Conservation (phyloP, 306 rosid species). For the Prosopis cineraria region DNA sequence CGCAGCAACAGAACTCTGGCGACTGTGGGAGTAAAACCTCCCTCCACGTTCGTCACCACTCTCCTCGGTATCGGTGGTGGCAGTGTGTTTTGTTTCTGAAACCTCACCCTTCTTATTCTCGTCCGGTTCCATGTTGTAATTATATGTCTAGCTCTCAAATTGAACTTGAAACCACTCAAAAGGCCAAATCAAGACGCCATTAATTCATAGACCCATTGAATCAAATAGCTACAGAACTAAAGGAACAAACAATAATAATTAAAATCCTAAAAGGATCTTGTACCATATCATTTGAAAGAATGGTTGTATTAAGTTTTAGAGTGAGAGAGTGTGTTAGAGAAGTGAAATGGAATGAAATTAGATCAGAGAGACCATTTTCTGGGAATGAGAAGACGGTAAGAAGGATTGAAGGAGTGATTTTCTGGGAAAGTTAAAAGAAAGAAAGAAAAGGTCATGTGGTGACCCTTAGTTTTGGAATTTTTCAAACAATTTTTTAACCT, state of each 20-base stretch:
- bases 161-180: slow-evolving; percentile 51
- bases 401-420: not conserved
- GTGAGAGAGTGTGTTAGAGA: slow-evolving; percentile 28
- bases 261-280: not conserved
- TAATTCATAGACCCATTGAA: slow-evolving; percentile 49
- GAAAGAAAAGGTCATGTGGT: slow-evolving; percentile 77
- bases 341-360: not conserved
- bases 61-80: not conserved
- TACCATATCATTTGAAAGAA: not conserved
- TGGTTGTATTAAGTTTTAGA: not conserved
- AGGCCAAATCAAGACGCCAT: slow-evolving; percentile 51
- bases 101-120: slow-evolving; percentile 24
- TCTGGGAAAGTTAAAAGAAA: slow-evolving; percentile 35
- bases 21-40: slow-evolving; percentile 38
- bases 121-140: slow-evolving; percentile 55
- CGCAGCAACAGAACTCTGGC: slow-evolving; percentile 67
- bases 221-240: no score
- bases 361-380: slow-evolving; percentile 32
- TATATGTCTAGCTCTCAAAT: slow-evolving; percentile 42
- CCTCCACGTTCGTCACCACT: slow-evolving; percentile 28
- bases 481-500: slow-evolving; percentile 45
- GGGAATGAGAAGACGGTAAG: slow-evolving; percentile 35
- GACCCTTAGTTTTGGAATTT: slow-evolving; percentile 54
- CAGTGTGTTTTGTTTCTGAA: slow-evolving; percentile 35
- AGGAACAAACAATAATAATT: not conserved